phyloP scores from a whole-genome alignment of 192 early-diverging fungal species.

The Thamnidium elegans region DNA sequence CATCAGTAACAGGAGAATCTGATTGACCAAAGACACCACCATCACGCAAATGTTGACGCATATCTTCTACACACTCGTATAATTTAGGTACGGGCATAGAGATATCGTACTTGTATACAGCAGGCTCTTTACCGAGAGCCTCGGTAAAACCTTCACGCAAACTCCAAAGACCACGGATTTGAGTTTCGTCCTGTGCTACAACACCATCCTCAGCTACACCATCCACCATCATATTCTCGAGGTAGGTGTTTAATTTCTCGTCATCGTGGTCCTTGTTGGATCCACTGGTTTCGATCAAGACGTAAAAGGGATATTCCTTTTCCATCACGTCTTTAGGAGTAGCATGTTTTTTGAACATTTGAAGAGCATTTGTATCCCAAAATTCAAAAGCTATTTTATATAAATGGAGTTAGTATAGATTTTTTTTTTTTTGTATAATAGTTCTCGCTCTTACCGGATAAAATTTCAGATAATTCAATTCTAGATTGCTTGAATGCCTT shows the following conservation, averaged over 20 bases:
- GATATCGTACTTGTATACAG: constrained; percentile 96
- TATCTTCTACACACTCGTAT: constrained; percentile 81
- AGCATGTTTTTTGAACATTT: constrained; percentile 75
- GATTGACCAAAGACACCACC: constrained; percentile 56
- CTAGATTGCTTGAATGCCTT: constrained; percentile 75
- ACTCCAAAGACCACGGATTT: constrained; percentile 79
- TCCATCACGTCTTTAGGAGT: constrained; percentile 63
- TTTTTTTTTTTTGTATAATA: neutral
- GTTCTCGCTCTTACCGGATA: constrained; percentile 52
- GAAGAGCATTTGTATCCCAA: constrained; percentile 77
- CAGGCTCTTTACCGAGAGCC: constrained; percentile 81
- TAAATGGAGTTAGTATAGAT: neutral
- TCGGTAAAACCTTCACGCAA: constrained; percentile 96
- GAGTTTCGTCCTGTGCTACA: constrained; percentile 84
- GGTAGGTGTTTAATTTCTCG: constrained; percentile 72
- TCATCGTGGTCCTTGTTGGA: constrained; percentile 94
- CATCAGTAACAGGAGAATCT: constrained; percentile 58
- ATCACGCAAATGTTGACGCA: constrained; percentile 62
- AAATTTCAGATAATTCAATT: constrained; percentile 80
- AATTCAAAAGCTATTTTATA: constrained; percentile 96
- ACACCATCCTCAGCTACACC: constrained; percentile 83
- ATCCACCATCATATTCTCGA: constrained; percentile 78
- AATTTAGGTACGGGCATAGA: constrained; percentile 85
- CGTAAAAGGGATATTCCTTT: constrained; percentile 77
- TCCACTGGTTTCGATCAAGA: constrained; percentile 92